These are phyloP conservation scores for Ephemerocybe angulata DNA, from an alignment of 768 basidiomycete genomes.

Conservation along the genomic window DNA sequence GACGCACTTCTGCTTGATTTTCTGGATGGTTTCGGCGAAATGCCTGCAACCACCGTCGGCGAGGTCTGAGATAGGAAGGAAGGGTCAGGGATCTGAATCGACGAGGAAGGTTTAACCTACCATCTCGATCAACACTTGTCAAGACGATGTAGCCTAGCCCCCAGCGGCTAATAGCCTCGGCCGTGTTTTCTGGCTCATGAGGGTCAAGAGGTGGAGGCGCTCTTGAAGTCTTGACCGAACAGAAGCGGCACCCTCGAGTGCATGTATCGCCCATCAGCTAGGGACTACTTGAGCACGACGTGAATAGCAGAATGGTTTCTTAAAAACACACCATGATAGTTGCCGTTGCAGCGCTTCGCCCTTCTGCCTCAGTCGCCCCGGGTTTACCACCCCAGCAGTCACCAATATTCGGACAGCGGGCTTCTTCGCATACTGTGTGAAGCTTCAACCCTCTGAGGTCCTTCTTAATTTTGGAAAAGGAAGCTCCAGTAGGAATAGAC, in stretches of 20 bases:
- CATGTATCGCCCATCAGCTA: slow-evolving; percentile 99
- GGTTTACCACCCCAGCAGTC: slow-evolving; percentile 96
- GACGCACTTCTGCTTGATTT: slow-evolving; percentile 89
- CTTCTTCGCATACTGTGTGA: slow-evolving; percentile 98
- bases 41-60: slow-evolving; percentile 89
- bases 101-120: slow-evolving; percentile 39
- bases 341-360: slow-evolving; percentile 84
- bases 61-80: slow-evolving; percentile 56
- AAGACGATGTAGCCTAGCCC: slow-evolving; percentile 96
- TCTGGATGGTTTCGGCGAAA: slow-evolving; percentile 91
- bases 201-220: slow-evolving; percentile 88
- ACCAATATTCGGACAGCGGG: slow-evolving; percentile 98
- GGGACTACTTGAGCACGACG: too few relatives aligned
- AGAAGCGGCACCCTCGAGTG: slow-evolving; percentile 96
- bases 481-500: slow-evolving; percentile 82
- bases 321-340: slow-evolving; percentile 84
- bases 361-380: slow-evolving; percentile 61
- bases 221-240: slow-evolving; percentile 91
- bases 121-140: slow-evolving; percentile 95
- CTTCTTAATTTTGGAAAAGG: slow-evolving; percentile 91
- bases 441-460: slow-evolving; percentile 88
- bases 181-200: slow-evolving; percentile 97
- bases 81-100: neutral
- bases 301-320: neutral
- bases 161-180: slow-evolving; percentile 97